Evolutionary conservation across 495 filamentous ascomycete genomes (phyloP).

Genomic region (Aspergillus affinis): DNA sequence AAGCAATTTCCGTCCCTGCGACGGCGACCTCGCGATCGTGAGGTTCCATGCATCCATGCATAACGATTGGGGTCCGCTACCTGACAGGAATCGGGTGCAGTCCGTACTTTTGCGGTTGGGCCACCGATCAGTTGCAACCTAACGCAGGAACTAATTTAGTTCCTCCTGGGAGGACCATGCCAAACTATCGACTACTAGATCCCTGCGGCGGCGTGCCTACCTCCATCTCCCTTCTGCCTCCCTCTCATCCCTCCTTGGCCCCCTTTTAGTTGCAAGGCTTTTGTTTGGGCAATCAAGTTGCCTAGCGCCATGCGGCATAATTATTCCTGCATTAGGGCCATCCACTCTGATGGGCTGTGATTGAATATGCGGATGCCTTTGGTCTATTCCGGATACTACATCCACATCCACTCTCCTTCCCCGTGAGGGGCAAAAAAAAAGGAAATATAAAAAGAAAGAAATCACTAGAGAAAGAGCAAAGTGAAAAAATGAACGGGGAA

Average conservation of each 20-base stretch:
- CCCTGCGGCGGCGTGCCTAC: slow-evolving; percentile 4
- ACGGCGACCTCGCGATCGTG: slow-evolving; percentile 23
- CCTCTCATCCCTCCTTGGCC: neutral
- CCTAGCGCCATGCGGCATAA: neutral
- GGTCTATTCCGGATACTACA: neutral
- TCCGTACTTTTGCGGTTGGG: slow-evolving; percentile 13
- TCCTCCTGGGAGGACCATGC: slow-evolving; percentile 2
- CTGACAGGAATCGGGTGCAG: neutral
- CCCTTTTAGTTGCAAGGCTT: neutral
- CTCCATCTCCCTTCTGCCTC: neutral
- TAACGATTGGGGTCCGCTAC: neutral
- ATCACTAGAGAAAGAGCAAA: neutral
- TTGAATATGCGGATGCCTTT: neutral
- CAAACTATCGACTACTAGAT: slow-evolving; percentile 24
- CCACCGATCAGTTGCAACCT: slow-evolving; percentile 7
- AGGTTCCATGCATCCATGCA: slow-evolving; percentile 4
- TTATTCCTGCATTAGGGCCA: neutral
- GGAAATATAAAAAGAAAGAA: slow-evolving; percentile 5
- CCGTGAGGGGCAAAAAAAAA: neutral
- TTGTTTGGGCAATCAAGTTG: neutral
- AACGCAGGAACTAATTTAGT: slow-evolving; percentile 27
- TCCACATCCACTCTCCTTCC: neutral
- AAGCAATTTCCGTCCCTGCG: slow-evolving; percentile 21
- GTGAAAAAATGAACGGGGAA: neutral
- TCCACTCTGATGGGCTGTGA: neutral